These are phyloP conservation scores for Stropharia rugosoannulata DNA, from an alignment of 768 basidiomycete genomes.

Conservation along the genomic window DNA sequence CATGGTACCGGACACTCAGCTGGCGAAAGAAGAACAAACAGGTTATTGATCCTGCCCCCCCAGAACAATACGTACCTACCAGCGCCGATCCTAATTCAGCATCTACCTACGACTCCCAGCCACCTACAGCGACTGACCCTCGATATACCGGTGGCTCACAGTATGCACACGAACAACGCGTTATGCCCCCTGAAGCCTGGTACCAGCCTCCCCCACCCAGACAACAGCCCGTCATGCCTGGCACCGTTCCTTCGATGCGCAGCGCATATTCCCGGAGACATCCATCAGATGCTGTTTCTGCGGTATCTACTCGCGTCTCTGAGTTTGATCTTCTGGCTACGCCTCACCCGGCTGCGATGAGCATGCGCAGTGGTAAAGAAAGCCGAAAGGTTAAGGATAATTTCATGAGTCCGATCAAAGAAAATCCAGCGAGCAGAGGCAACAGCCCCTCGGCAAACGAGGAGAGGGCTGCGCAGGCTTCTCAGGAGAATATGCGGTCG, in stretches of 20 bases:
- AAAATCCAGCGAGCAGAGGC: conserved; percentile 33
- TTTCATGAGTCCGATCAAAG: conserved; percentile 36
- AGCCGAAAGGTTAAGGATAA: conserved; percentile 26
- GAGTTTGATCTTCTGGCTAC: conserved; percentile 34
- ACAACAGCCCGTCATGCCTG: not conserved
- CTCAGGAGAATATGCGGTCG: conserved; percentile 5
- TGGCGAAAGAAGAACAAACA: conserved; percentile 32
- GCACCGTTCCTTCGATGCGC: conserved; percentile 14
- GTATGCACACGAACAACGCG: conserved; percentile 17
- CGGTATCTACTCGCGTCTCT: conserved; percentile 31
- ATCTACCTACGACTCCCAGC: conserved; percentile 4
- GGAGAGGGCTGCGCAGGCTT: conserved; percentile 3
- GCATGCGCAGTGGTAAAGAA: conserved; percentile 23
- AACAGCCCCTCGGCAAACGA: conserved; percentile 24
- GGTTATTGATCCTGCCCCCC: conserved; percentile 29
- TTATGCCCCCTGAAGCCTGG: conserved; percentile 26
- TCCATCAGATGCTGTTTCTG: conserved; percentile 19
- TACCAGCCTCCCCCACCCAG: conserved; percentile 21
- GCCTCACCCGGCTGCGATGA: conserved; percentile 21
- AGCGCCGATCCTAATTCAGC: conserved; percentile 9
- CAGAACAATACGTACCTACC: conserved; percentile 19
- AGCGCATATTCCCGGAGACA: conserved; percentile 19
- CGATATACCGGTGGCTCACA: conserved; percentile 9
- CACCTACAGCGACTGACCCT: conserved; percentile 10
- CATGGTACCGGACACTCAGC: conserved; percentile 40